These are phyloP conservation scores for Kodamaea anthophila DNA, from an alignment of 1,139 yeast genomes.

Conservation along the genomic window DNA sequence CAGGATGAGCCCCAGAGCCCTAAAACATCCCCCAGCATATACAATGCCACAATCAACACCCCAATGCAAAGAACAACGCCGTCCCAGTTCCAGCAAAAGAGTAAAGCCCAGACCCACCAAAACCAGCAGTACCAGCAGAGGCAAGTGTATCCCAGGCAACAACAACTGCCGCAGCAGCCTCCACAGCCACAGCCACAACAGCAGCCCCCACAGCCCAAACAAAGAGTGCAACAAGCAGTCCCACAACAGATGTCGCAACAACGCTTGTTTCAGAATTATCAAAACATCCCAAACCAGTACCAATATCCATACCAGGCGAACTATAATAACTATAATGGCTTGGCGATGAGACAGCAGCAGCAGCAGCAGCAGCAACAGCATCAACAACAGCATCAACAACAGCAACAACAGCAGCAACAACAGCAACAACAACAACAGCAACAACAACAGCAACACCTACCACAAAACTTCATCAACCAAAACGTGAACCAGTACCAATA, in stretches of 20 bases:
- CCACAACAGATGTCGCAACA: slow-evolving; percentile 13
- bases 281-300: slow-evolving; percentile 11
- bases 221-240: slow-evolving; percentile 8
- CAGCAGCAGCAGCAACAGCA: slow-evolving; percentile 5
- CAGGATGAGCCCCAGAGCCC: slow-evolving; percentile 41
- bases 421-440: slow-evolving; percentile 5
- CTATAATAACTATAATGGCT: slow-evolving; percentile 3
- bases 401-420: slow-evolving; percentile 4
- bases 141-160: slow-evolving; percentile 4
- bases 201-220: slow-evolving; percentile 6
- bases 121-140: slow-evolving; percentile 8
- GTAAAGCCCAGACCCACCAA: slow-evolving; percentile 4
- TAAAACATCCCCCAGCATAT: slow-evolving; percentile 31
- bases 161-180: slow-evolving; percentile 8
- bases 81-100: slow-evolving; percentile 10
- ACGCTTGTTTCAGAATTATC: slow-evolving; percentile 13
- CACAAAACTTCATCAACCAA: slow-evolving; percentile 9
- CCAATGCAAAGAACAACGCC: slow-evolving; percentile 8
- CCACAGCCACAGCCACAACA: slow-evolving; percentile 4
- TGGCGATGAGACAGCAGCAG: slow-evolving; percentile 11
- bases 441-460: slow-evolving; percentile 9
- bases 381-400: slow-evolving; percentile 4
- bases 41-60: slow-evolving; percentile 11
- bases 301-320: slow-evolving; percentile 9
- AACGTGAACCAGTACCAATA: slow-evolving; percentile 10